Evolutionary conservation across 176 grass and related monocot genomes (phyloP).

Genomic region (Aechmea fasciata): DNA sequence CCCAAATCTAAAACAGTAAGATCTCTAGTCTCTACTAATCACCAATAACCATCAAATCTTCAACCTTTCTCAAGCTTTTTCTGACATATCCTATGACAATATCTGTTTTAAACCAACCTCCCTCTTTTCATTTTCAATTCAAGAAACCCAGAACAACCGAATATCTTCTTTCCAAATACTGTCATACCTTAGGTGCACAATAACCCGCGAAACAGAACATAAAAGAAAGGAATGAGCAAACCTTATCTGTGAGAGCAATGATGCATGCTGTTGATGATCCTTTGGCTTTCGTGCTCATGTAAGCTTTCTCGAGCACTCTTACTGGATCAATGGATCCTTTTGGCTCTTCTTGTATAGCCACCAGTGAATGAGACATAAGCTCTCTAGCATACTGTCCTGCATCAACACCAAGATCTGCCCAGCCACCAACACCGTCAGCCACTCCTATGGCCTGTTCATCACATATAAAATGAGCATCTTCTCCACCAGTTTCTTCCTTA

Average conservation of each 20-base stretch:
- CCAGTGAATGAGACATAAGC: slow-evolving; percentile 69
- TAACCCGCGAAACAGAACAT: neutral
- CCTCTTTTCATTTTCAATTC: too few species aligned
- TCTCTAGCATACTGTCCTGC: slow-evolving; percentile 84
- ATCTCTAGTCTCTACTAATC: too few species aligned
- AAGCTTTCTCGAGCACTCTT: slow-evolving; percentile 89
- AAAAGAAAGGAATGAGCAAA: slow-evolving; percentile 18
- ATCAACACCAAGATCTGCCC: slow-evolving; percentile 83
- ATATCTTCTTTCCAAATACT: too few species aligned
- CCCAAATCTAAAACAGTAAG: too few species aligned
- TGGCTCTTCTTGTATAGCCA: slow-evolving; percentile 69
- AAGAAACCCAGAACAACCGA: too few species aligned
- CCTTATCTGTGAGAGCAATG: slow-evolving; percentile 78
- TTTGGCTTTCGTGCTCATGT: slow-evolving; percentile 64
- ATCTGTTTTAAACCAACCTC: too few species aligned
- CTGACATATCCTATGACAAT: too few species aligned
- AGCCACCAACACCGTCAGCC: slow-evolving; percentile 95
- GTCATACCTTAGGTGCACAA: neutral
- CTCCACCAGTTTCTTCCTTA: slow-evolving; percentile 91
- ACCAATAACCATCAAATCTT: too few species aligned
- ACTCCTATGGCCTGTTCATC: slow-evolving; percentile 81
- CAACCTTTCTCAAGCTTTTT: too few species aligned
- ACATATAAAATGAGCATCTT: slow-evolving; percentile 95
- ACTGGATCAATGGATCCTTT: slow-evolving; percentile 71
- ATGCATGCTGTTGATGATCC: slow-evolving; percentile 98